Base-by-base conservation (phyloP, 1,139 yeast species). In the Debaryomyces subglobosus region DNA sequence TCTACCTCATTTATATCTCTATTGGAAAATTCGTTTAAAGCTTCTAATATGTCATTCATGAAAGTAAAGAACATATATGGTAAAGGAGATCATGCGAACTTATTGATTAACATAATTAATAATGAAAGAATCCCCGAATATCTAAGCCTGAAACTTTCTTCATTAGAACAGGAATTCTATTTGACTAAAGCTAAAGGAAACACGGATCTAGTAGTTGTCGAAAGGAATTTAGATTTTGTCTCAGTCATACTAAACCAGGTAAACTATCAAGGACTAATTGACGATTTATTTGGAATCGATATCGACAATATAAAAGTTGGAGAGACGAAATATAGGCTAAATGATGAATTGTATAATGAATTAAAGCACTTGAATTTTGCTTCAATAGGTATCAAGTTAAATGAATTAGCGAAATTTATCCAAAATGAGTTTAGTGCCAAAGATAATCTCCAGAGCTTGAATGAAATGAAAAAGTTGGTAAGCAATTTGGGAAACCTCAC, bases 261-360 rank as follows among this genome's bases (percentile, higher is more conserved):
- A 56, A 88, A 90, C 2, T 94, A 92, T 62, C 78, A 82, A 32
- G 99, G 99, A 0, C 71, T 94, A 12, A 72, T 91, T 20, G 92
- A 89, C 62, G 97, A 91, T 60, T 65, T 84, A 21, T 76, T 84
- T 57, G 81, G 79, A 3, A 69, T 83, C 5, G 71, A 79, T 2
- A 67, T 84, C 25, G 61, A 58, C 15, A 58, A 54, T 13, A 48
- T 50, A 3, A 34, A 36, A 6, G 37, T 47, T 7, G 41, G 49
- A 20, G 45, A 49, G 5, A 45, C 52, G 10, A 57, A 56, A 32
- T 42, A 52, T 20, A 58, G 57, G 36, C 38, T 61, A 2, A 53
- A 60, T 52, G 68, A 77, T 62, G 63, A 67, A 57, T 50, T 71
- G 55, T 62, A 70, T 64, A 65, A 72, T 15, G 73, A 78, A 15